Evolutionary conservation across 2,329 filamentous ascomycete species (phyloP).

Genomic region (Tolypocladium ophioglossoides): DNA sequence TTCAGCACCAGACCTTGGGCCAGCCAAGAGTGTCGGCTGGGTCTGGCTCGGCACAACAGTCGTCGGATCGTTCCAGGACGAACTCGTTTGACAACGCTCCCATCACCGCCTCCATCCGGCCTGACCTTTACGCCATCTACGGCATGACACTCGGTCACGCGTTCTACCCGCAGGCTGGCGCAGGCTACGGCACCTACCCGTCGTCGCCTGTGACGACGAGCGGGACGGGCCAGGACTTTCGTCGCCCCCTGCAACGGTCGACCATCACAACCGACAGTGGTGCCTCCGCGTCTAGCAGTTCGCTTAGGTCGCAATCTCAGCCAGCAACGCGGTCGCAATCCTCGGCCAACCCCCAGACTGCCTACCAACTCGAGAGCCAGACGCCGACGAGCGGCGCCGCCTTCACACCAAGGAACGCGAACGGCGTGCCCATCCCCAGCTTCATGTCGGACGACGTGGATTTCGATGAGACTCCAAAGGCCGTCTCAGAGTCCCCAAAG

Average conservation of each 20-base stretch:
- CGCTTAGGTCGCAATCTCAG: conserved; percentile 57
- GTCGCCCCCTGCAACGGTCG: conserved; percentile 46
- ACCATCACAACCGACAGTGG: conserved; percentile 37
- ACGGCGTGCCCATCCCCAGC: conserved; percentile 41
- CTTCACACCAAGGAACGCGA: conserved; percentile 29
- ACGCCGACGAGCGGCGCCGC: conserved; percentile 24
- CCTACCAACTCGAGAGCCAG: conserved; percentile 18
- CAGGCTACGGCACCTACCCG: conserved; percentile 42
- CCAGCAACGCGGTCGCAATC: conserved; percentile 41
- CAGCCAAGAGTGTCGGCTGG: conserved; percentile 18
- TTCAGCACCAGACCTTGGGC: conserved; percentile 23
- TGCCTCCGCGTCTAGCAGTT: conserved; percentile 36
- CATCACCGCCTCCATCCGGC: conserved; percentile 44
- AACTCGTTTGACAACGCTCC: conserved; percentile 54
- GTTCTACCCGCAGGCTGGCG: conserved; percentile 34
- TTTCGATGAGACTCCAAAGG: conserved; percentile 32
- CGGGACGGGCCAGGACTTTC: conserved; percentile 37
- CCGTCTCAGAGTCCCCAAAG: conserved; percentile 32
- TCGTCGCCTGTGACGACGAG: conserved; percentile 41
- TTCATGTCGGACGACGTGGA: conserved; percentile 46
- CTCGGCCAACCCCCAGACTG: conserved; percentile 14
- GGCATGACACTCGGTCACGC: conserved; percentile 28
- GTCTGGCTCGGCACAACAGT: conserved; percentile 15
- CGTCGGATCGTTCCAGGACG: conserved; percentile 44
- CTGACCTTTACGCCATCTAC: conserved; percentile 45